Evolutionary conservation across 169 alveolate species (phyloP), one percentile per base, ranked within the genome.

Genomic region (Besnoitia besnoiti): DNA sequence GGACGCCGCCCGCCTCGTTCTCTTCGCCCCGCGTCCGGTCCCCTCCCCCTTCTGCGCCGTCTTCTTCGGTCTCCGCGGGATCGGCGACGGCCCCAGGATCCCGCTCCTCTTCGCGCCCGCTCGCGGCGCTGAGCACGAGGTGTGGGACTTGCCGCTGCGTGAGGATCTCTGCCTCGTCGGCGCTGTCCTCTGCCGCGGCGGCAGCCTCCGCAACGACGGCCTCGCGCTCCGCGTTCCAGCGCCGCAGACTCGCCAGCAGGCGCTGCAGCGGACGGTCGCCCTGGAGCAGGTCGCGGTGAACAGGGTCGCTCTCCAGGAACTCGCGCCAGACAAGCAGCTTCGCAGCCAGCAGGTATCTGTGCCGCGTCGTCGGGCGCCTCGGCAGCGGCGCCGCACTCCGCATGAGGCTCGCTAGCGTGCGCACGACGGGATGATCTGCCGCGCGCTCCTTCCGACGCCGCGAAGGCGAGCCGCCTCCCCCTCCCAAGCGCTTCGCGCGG

Each of bases 201-300:
- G 49, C 87, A 40, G 59, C 61, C 24, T 42, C 44, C n/a, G 16
- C 82, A n/a, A 55, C 30, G 30, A 55, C 67, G 24, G 80, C 80
- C 30, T 30, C 59, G 35, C 87, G 10, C 40, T 42, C 59, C 40
- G 49, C 59, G 40, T 77, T 77, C 87, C 87, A 77, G 37, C 30
- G 33, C 87, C 55, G 55, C 40, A 89, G 89, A 76, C 93, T 76
- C 49, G 40, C 37, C 0, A 89, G 47, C 37, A 89, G 93, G 27
- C 89, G 87, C 93, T 73, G 93, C 67, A 89, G 89, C 79, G 55
- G 93, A 30, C 55, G 89, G 80, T 89, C 93, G 37, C 77, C 93
- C 42, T 84, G 89, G 37, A 89, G 89, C 33, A 89, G 51, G 33
- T 75, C 89, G 27, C 93, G 59, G 59, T 77, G 10, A 40, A 47